These are phyloP conservation scores for Colletotrichum falcatum DNA, from an alignment of 2,329 filamentous ascomycete species.

Conservation along the genomic window DNA sequence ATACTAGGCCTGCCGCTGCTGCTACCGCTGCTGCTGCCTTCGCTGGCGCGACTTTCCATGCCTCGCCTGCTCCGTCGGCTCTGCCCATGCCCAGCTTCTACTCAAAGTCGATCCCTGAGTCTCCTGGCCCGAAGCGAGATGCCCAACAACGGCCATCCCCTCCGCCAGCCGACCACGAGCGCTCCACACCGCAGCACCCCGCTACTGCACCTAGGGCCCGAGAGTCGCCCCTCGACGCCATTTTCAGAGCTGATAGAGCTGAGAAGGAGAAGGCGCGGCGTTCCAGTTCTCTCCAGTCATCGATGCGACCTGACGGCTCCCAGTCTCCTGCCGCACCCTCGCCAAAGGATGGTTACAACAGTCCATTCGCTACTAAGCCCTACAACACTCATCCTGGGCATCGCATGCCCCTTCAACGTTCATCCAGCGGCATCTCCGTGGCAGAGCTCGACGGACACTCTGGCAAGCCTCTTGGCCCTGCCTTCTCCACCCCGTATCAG, in stretches of 20 bases:
- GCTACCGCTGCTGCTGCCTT: constrained; percentile 70
- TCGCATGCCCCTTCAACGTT: constrained; percentile 28
- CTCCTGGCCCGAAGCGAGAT: constrained; percentile 56
- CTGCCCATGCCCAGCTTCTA: constrained; percentile 91
- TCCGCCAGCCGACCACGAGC: constrained; percentile 65
- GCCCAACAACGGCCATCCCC: constrained; percentile 61
- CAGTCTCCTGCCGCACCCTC: constrained; percentile 65
- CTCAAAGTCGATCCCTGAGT: constrained; percentile 79
- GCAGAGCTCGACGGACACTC: constrained; percentile 75
- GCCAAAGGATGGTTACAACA: constrained; percentile 47
- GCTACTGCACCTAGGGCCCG: constrained; percentile 50
- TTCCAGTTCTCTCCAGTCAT: constrained; percentile 62
- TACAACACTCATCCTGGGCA: constrained; percentile 37
- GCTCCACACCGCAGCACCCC: constrained; percentile 58
- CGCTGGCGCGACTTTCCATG: constrained; percentile 94
- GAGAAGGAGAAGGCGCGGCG: constrained; percentile 74
- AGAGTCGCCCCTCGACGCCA: constrained; percentile 86
- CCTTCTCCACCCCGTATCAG: constrained; percentile 75
- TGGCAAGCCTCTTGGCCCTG: constrained; percentile 68
- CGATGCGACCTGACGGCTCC: constrained; percentile 54
- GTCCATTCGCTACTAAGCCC: constrained; percentile 28
- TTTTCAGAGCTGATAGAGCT: constrained; percentile 88
- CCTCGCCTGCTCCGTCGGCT: constrained; percentile 90
- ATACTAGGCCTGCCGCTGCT: constrained; percentile 58
- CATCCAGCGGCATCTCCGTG: constrained; percentile 67